phyloP scores from a whole-genome alignment of 2,329 filamentous ascomycete species.

The Fusarium multiceps region DNA sequence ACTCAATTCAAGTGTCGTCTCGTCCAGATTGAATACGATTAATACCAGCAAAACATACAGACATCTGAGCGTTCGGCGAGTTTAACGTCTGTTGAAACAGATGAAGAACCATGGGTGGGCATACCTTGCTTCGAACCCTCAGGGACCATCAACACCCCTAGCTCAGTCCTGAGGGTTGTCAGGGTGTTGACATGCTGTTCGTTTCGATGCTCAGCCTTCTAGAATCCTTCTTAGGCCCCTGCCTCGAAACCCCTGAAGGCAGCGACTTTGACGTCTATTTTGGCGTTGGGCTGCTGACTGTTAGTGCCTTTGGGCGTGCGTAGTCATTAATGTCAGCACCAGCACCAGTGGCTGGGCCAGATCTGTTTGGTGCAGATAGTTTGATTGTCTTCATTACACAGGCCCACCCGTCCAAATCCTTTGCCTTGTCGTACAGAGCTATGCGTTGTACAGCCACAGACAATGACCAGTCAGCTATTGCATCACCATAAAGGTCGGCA shows the following conservation, averaged over 20 bases:
- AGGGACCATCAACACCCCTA: slow-evolving; percentile 28
- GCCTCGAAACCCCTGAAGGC: slow-evolving; percentile 32
- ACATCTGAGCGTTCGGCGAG: not conserved
- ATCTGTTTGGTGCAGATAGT: slow-evolving; percentile 16
- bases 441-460: slow-evolving; percentile 6
- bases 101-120: slow-evolving; percentile 1
- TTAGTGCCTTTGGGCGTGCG: slow-evolving; percentile 22
- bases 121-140: slow-evolving; percentile 11
- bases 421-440: slow-evolving; percentile 11
- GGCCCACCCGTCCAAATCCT: slow-evolving; percentile 28
- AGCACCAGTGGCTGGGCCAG: slow-evolving; percentile 18
- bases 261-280: slow-evolving; percentile 31
- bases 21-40: slow-evolving; percentile 4
- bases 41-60: not conserved
- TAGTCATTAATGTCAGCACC: slow-evolving; percentile 30
- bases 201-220: slow-evolving; percentile 41
- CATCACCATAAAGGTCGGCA: slow-evolving; percentile 16
- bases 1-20: not conserved
- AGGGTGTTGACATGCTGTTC: slow-evolving; percentile 9
- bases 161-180: slow-evolving; percentile 17
- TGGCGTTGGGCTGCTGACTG: slow-evolving; percentile 22
- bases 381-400: slow-evolving; percentile 30
- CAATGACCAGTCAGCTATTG: slow-evolving; percentile 30
- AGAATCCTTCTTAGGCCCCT: slow-evolving; percentile 42
- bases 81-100: not conserved